Evolutionary conservation across 108 stramenopile genomes (phyloP), one percentile per base, ranked within the genome.

Genomic region (Fistulifera pelliculosa): DNA sequence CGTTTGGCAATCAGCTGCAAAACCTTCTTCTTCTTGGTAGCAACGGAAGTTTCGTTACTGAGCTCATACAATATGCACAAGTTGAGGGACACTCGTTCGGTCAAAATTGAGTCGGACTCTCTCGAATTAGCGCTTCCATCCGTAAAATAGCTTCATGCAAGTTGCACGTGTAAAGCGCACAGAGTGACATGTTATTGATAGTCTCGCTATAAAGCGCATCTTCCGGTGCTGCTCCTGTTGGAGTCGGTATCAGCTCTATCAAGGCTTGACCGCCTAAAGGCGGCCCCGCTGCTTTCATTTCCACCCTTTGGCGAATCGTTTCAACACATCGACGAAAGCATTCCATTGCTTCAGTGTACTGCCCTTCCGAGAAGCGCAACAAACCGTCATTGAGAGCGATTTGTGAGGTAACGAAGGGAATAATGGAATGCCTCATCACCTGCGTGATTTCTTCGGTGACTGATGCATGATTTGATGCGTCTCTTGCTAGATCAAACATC

Each of bases 41-140:
- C 81, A 8, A 69, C 77, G 12, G 83, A 70, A 1, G 81, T 66
- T 51, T 92, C 93, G 16, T 64, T 71, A 23, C 80, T 75, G 11
- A 96, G 66, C 53, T 96, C 95, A 68, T 96, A 96, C 54, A 96
- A 74, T 0, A 91, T 96, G 68, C 95, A 57, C 27, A 96, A 69
- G 64, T 96, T 96, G 63, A 94, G 90, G 24, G 87, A 83, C 47
- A 90, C 60, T 11, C 85, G 77, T 62, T 92, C 85, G 8, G 87
- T 90, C 66, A 96, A 66, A 72, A 82, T 41, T 58, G 35, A 0
- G 75, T 64, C 4, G 95, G 93, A 63, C 93, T 74, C 35, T 80
- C 78, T 18, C 86, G 81, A 10, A 94, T 66, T 49, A 93, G 51
- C 11, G 57, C 66, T 66, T 96, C 95, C 71, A 94, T 65, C 40